Conservation (phyloP, 202 grass and related monocot species). For the Saccharum hybrid region DNA sequence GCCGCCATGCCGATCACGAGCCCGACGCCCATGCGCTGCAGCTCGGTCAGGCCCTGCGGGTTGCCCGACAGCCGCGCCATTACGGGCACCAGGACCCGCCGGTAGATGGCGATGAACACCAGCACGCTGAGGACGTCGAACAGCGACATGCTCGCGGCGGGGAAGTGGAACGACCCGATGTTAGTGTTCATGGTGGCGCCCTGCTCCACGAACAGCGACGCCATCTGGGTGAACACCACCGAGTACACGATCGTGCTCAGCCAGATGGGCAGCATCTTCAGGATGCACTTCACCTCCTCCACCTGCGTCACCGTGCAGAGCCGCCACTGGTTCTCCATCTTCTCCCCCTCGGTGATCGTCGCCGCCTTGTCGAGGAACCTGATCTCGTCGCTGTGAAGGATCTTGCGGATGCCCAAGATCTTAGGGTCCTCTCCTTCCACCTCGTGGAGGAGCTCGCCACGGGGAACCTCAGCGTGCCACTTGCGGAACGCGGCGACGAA, state of each 20-base stretch:
- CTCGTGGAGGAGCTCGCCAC: conserved; percentile 61
- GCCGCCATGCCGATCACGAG: conserved; percentile 74
- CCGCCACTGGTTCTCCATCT: conserved; percentile 55
- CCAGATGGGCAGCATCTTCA: conserved; percentile 89
- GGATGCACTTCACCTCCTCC: conserved; percentile 88
- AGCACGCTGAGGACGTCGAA: conserved; percentile 88
- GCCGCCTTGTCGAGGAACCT: conserved; percentile 85
- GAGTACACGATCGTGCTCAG: conserved; percentile 90
- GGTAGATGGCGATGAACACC: conserved; percentile 70
- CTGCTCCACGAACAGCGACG: conserved; percentile 88
- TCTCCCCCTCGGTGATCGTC: conserved; percentile 45
- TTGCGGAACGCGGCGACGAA: conserved; percentile 67
- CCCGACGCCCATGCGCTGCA: conserved; percentile 84
- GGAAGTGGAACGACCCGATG: conserved; percentile 70
- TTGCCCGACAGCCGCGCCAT: conserved; percentile 54
- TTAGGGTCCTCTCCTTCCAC: conserved; percentile 49
- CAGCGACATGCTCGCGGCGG: conserved; percentile 82
- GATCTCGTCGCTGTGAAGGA: conserved; percentile 65
- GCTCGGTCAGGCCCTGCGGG: conserved; percentile 71
- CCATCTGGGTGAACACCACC: conserved; percentile 90
- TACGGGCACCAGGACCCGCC: conserved; percentile 50
- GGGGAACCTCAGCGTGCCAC: conserved; percentile 48
- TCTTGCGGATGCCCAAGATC: conserved; percentile 58
- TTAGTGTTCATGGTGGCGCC: conserved; percentile 68
- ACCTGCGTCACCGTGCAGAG: conserved; percentile 90